phyloP scores from a whole-genome alignment of 176 grass and related monocot species.

The Oryza coarctata region DNA sequence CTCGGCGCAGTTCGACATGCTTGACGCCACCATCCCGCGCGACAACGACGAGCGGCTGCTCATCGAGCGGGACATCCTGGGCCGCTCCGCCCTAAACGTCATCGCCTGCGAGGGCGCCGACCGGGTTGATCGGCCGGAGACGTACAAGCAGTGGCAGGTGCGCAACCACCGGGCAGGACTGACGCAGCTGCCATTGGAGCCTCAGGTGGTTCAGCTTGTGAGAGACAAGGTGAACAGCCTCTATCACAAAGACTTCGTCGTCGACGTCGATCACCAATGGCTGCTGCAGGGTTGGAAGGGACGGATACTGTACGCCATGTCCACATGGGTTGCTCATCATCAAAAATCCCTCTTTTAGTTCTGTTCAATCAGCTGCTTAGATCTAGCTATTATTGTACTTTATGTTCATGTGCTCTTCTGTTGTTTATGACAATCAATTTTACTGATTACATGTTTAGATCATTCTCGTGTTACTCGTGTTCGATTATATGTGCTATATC shows the following conservation, averaged over 20 bases:
- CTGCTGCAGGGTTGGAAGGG: conserved; percentile 58
- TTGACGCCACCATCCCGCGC: conserved; percentile 38
- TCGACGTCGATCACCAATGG: conserved; percentile 44
- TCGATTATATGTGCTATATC: background rate
- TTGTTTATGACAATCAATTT: background rate
- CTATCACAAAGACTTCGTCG: conserved; percentile 44
- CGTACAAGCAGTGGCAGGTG: conserved; percentile 52
- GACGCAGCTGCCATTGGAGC: conserved; percentile 26
- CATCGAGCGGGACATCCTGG: conserved; percentile 37
- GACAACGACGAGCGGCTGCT: conserved; percentile 29
- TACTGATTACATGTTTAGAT: background rate
- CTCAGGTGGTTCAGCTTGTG: background rate
- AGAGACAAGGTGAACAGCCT: conserved; percentile 11
- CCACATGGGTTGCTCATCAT: conserved; percentile 39
- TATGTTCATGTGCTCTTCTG: background rate
- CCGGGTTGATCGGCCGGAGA: conserved; percentile 49
- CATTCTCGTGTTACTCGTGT: background rate
- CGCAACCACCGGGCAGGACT: conserved; percentile 34
- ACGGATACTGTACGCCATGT: conserved; percentile 31
- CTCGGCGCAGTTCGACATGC: conserved; percentile 30
- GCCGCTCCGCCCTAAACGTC: conserved; percentile 22
- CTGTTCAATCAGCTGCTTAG: background rate
- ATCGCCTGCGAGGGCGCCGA: conserved; percentile 53
- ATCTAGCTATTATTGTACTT: too few species aligned
- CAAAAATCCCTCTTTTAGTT: background rate